A percentile compares a stretch with the other conserved stretches of the same genome.
Conservation (phyloP, 1,284 basidiomycete species). For the Agaricales sp. region DNA sequence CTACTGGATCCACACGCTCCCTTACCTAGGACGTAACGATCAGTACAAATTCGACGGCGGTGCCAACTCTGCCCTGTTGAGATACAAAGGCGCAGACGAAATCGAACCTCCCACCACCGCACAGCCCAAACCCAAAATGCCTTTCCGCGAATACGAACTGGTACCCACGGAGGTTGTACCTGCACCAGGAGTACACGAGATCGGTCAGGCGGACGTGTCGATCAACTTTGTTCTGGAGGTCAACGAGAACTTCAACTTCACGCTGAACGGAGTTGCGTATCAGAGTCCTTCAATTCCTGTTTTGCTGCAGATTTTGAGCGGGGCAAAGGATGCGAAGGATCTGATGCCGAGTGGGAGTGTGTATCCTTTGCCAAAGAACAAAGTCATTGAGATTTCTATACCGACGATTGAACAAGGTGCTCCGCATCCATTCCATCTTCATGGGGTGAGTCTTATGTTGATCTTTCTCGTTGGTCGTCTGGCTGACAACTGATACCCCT, state of each 20-base stretch:
- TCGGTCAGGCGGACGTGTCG: slow-evolving; percentile 27
- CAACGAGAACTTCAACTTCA: slow-evolving; percentile 2
- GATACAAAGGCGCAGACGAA: slow-evolving; percentile 34
- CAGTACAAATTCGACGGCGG: slow-evolving; percentile 22
- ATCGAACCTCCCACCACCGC: slow-evolving; percentile 31
- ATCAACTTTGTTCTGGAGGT: slow-evolving; percentile 24
- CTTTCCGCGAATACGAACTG: slow-evolving; percentile 26
- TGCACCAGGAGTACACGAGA: slow-evolving; percentile 25
- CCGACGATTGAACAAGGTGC: not conserved
- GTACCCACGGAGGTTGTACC: slow-evolving; percentile 22
- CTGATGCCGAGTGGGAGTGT: slow-evolving; percentile 21
- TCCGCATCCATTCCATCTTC: slow-evolving; percentile 21
- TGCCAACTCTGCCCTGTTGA: slow-evolving; percentile 42
- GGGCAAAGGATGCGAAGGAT: slow-evolving; percentile 16
- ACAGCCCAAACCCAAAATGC: slow-evolving; percentile 14
- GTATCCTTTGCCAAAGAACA: slow-evolving; percentile 19
- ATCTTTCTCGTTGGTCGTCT: slow-evolving; percentile 6
- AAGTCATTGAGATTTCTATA: slow-evolving; percentile 20
- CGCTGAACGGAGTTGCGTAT: slow-evolving; percentile 21
- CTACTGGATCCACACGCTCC: slow-evolving; percentile 16
- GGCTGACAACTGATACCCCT: not conserved
- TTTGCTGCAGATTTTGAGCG: slow-evolving; percentile 25
- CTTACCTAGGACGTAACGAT: not conserved
- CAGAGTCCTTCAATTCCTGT: slow-evolving; percentile 21
- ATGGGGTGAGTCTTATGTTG: slow-evolving; percentile 17